Evolutionary conservation across 495 filamentous ascomycete species (phyloP), one percentile per base, ranked within the genome.

Genomic region (Penicillium samsonianum): DNA sequence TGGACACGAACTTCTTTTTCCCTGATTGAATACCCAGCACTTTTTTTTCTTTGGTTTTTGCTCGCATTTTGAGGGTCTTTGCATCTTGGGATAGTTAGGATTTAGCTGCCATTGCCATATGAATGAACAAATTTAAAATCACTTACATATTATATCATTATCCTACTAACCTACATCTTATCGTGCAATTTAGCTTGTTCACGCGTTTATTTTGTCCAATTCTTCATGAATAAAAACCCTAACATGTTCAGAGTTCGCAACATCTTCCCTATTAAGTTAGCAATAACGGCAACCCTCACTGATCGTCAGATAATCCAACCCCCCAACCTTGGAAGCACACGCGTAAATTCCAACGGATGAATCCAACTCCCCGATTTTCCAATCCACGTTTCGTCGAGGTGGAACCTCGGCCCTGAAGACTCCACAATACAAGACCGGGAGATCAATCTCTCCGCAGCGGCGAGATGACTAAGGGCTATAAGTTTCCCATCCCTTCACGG

Each of bases 391-490:
- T 23, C 3, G 7, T 19, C 26, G 1, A 46, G 7, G 16, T 30
- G 26, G 45, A 17, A 12, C 45, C 5, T 17, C 26, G 35, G 23
- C 3, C 30, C 30, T 33, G 30, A 5, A 25, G 20, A 38, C 31
- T 30, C 35, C 35, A 38, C 33, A 30, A 25, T n/a, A 12, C 5
- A 50, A 45, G 55, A 31, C 67, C 62, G 67, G 35, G 55, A 44
- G 33, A 62, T 64, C 19, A 56, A 61, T 67, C 64, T 60, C 56
- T 61, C 66, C 66, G 66, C n/a, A n/a, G n/a, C n/a, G n/a, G n/a
- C 23, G 43, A 41, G 47, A 63, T 60, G 41, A 57, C 55, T 50
- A 58, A 53, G 10, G 28, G 41, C 47, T 33, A 33, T 14, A 33
- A 33, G 12, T 33, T 10, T n/a, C n/a, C n/a, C n/a, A n/a, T n/a